Base-by-base conservation (phyloP, 371 early-diverging fungal species). In the Dinochytrium kinnereticum region DNA sequence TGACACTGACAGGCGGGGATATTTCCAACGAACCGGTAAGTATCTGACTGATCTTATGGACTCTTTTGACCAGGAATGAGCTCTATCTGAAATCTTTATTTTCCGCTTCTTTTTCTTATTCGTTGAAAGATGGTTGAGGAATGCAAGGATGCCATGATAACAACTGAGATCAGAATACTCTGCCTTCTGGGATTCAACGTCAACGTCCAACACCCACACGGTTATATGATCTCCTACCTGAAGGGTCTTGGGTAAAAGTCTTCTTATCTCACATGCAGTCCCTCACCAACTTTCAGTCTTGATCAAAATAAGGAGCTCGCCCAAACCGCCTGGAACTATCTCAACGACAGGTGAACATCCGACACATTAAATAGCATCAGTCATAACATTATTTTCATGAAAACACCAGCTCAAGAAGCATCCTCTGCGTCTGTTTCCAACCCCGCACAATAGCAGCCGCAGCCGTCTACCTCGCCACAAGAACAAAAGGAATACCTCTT, bases 131-230 rank as follows among this genome's bases (percentile, higher is more conserved):
- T 76, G 61, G 93, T 87, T 55, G 91, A 91, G 59, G 91, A 90
- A 24, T 76, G 92, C 76, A 94, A 93, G 77, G 89, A 92, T 64
- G 92, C 88, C 40, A 81, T 93, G 66, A 87, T 94, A 24, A 82
- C 86, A 21, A 93, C 90, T 26, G 98, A 98, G 78, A 89, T 95
- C 88, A 90, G 93, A 55, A 91, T 98, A 30, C 82, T 98, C 55
- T 90, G 90, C 39, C 86, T 87, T 26, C 87, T 98, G 1, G 96
- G 93, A 1, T 98, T 98, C 82, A 93, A 97, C 76, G 96, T 97
- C 0, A 96, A 96, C 75, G 98, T 97, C 0, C 93, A 97, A 78
- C 88, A 94, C 19, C 96, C 98, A 1, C 96, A 98, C 78, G 94
- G 93, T 21, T 85, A 94, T 61, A 89, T 97, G 92, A 89, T 97